Base-by-base conservation (phyloP, 805 yeast species). In the Lachancea cidri region DNA sequence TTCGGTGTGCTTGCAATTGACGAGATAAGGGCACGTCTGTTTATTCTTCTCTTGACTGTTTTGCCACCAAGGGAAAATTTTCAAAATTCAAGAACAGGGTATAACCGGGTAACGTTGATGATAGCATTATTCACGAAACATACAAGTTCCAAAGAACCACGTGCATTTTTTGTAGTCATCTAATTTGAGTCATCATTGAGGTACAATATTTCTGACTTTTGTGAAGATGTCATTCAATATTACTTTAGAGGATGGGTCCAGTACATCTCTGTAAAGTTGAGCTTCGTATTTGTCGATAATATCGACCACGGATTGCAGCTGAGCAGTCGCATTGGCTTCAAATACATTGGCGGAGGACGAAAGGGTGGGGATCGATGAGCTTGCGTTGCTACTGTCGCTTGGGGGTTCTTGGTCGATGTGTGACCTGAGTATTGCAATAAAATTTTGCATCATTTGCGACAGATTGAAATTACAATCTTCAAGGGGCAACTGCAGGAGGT, bases 241-340 rank as follows among this genome's bases (percentile, higher is more conserved):
- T 8, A 47, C 42, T 27, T 43, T 44, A 11, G 50, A 35, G 3
- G 42, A 39, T 5, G 52, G 48, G 29, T 49, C 50, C 13, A 40
- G 37, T 11, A 53, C 37, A 31, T 46, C 47, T 25, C 47, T 44
- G 40, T 46, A 50, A 27, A 52, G 25, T 19, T 43, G 49, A 15
- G 48, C 34, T 41, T 53, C 57, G 20, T 51, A 49, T 16, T 42
- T 39, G 24, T 52, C 52, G 9, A 52, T 46, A 25, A 49, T 15
- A 9, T 35, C 38, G 7, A 49, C 39, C 3, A 52, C 47, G 17
- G 46, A 48, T 35, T 41, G 48, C 14, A 49, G 30, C 35, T 49
- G 52, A 8, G 49, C 16, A 5, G 49, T 11, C 3, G 52, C 36
- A 9, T 41, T 32, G 30, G 42, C 42, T 29, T 52, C 54, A 35